Conservation (phyloP, 192 early-diverging fungal genomes). For the Powellomyces hirtus region DNA sequence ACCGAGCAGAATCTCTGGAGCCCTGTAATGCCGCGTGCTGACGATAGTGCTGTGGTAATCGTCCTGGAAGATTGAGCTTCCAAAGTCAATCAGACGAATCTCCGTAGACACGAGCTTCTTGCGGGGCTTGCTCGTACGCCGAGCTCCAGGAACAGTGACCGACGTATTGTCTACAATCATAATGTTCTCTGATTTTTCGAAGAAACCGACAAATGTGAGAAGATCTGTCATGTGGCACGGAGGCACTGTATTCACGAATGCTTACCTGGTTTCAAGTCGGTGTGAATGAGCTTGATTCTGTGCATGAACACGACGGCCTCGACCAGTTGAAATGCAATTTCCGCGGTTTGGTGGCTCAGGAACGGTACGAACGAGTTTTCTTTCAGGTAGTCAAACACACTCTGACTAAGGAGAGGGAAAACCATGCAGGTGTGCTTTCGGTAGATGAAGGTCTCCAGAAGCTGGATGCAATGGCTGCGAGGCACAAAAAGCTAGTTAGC, state of each 20-base stretch:
- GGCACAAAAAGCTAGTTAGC: background rate
- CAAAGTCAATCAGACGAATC: conserved; percentile 95
- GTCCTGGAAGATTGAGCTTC: conserved; percentile 88
- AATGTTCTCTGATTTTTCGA: conserved; percentile 25
- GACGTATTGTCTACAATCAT: conserved; percentile 28
- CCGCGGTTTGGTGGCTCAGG: conserved; percentile 77
- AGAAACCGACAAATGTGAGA: too few relatives aligned
- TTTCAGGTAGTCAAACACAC: conserved; percentile 96
- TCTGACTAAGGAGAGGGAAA: conserved; percentile 84
- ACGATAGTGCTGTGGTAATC: conserved; percentile 92
- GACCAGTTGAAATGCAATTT: conserved; percentile 82
- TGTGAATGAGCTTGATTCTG: conserved; percentile 83
- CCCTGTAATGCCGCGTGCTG: conserved; percentile 93
- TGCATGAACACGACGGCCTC: conserved; percentile 90
- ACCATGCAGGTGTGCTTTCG: conserved; percentile 97
- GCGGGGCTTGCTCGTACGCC: conserved; percentile 46
- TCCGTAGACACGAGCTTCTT: conserved; percentile 68
- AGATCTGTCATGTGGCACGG: background rate
- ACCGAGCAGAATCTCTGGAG: conserved; percentile 94
- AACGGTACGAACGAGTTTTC: conserved; percentile 87
- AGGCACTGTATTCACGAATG: too few relatives aligned
- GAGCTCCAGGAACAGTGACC: background rate
- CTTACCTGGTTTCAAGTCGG: conserved; percentile 87
- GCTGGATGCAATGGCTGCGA: conserved; percentile 81
- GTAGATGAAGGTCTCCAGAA: conserved; percentile 81